phyloP scores from a whole-genome alignment of 192 early-diverging fungal genomes.

The Gorgonomyces haynaldii region DNA sequence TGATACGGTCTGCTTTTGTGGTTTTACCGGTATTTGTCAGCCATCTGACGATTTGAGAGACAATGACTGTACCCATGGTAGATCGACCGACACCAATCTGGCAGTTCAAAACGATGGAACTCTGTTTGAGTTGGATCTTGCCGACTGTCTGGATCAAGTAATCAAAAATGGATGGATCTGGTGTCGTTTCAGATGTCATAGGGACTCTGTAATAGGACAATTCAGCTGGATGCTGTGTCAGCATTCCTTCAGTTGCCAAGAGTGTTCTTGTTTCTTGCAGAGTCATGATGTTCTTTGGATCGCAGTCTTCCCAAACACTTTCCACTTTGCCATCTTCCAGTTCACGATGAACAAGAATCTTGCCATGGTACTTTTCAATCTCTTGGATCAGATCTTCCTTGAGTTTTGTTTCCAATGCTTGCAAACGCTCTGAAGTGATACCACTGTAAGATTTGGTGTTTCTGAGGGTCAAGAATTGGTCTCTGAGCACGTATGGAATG shows the following conservation, averaged over 20 bases:
- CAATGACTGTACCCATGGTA: constrained; percentile 39
- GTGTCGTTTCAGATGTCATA: constrained; percentile 46
- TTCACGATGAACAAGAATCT: constrained; percentile 46
- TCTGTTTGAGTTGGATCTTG: constrained; percentile 19
- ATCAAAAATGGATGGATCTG: constrained; percentile 43
- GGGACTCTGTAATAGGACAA: constrained; percentile 41
- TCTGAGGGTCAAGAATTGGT: constrained; percentile 42
- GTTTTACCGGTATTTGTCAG: constrained; percentile 6
- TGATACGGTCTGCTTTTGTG: constrained; percentile 1
- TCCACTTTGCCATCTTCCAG: constrained; percentile 26
- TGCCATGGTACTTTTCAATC: constrained; percentile 30
- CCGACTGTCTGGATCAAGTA: constrained; percentile 33
- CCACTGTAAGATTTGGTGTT: constrained; percentile 51
- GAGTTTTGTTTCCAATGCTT: constrained; percentile 39
- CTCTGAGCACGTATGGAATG: constrained; percentile 51
- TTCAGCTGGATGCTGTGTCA: no score
- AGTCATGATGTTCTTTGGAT: constrained; percentile 36
- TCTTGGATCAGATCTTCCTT: constrained; percentile 46
- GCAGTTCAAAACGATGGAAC: constrained; percentile 50
- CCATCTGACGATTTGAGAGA: constrained; percentile 28
- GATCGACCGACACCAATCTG: constrained; percentile 53
- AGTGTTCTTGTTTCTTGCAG: constrained; percentile 34
- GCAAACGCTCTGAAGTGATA: constrained; percentile 37
- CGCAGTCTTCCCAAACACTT: constrained; percentile 50
- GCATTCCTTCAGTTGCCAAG: constrained; percentile 24